A percentile compares a stretch with the other conserved stretches of the same genome.
These are phyloP conservation scores for Urochloa ruziziensis DNA, from an alignment of 176 grass and related monocot genomes.

Conservation along the genomic window DNA sequence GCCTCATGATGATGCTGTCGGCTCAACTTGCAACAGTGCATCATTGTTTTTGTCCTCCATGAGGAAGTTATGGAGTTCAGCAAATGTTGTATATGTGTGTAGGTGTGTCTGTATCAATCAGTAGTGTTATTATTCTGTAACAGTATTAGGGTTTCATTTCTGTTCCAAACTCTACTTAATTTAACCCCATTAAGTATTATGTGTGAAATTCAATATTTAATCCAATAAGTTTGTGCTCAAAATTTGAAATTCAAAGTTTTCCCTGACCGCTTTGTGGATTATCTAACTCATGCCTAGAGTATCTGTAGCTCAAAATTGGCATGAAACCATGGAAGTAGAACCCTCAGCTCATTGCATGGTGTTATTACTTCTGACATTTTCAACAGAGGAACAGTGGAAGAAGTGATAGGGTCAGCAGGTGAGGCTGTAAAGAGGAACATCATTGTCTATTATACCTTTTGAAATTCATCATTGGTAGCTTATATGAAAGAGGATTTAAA, in stretches of 20 bases:
- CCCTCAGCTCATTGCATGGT: background rate
- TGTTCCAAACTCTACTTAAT: conserved; percentile 6
- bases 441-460: background rate
- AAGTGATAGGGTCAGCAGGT: conserved; percentile 3
- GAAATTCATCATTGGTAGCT: background rate
- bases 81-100: conserved; percentile 48
- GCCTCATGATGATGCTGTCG: conserved; percentile 29
- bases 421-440: background rate
- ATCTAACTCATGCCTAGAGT: background rate
- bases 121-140: conserved; percentile 50
- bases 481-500: conserved; percentile 4
- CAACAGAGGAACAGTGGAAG: background rate
- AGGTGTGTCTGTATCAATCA: conserved; percentile 40
- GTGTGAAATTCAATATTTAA: conserved; percentile 13
- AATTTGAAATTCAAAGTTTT: background rate
- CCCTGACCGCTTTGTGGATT: background rate
- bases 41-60: conserved; percentile 20
- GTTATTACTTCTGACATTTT: background rate
- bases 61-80: conserved; percentile 11
- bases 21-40: conserved; percentile 27
- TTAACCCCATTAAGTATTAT: conserved; percentile 30
- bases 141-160: conserved; percentile 29
- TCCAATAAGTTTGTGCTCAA: background rate
- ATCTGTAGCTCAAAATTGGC: background rate
- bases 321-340: background rate